Evolutionary conservation across 495 filamentous ascomycete genomes (phyloP).

Genomic region (Neurospora sp.): DNA sequence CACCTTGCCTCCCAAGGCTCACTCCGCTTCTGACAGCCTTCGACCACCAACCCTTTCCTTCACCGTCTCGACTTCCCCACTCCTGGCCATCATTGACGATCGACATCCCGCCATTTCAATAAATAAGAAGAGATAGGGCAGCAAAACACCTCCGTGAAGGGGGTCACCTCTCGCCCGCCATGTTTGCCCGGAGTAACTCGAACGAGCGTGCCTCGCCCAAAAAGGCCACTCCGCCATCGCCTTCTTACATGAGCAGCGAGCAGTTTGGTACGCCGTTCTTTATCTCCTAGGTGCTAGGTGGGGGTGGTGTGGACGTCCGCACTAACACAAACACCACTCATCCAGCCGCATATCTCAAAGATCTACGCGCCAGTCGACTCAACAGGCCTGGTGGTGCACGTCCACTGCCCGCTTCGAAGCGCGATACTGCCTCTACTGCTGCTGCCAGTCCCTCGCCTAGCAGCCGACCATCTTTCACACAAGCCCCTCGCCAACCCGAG

Average conservation of each 20-base stretch:
- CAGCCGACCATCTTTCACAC: slow-evolving; percentile 24
- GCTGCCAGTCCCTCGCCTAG: slow-evolving; percentile 13
- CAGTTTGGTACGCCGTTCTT: slow-evolving; percentile 62
- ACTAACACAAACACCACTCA: slow-evolving; percentile 15
- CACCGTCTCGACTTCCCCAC: not conserved
- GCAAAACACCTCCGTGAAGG: not conserved
- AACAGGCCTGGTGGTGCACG: slow-evolving; percentile 69
- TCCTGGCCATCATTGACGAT: not conserved
- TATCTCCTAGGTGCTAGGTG: not conserved
- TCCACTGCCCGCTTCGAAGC: slow-evolving; percentile 49
- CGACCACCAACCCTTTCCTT: not conserved
- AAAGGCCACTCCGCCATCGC: slow-evolving; percentile 62
- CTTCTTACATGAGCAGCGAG: slow-evolving; percentile 75
- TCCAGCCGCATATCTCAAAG: slow-evolving; percentile 65
- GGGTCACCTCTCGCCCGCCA: slow-evolving; percentile 6
- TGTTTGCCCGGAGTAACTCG: slow-evolving; percentile 23
- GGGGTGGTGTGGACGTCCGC: not conserved
- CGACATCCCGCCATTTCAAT: not conserved
- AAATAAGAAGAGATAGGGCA: not conserved
- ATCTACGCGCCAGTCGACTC: slow-evolving; percentile 69
- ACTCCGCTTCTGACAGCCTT: not conserved
- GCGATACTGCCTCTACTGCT: slow-evolving; percentile 12
- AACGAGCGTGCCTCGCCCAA: slow-evolving; percentile 30
- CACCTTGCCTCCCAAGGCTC: not conserved
- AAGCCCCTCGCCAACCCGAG: slow-evolving; percentile 30